phyloP scores from a whole-genome alignment of 805 yeast genomes.

The Maudiozyma bulderi region DNA sequence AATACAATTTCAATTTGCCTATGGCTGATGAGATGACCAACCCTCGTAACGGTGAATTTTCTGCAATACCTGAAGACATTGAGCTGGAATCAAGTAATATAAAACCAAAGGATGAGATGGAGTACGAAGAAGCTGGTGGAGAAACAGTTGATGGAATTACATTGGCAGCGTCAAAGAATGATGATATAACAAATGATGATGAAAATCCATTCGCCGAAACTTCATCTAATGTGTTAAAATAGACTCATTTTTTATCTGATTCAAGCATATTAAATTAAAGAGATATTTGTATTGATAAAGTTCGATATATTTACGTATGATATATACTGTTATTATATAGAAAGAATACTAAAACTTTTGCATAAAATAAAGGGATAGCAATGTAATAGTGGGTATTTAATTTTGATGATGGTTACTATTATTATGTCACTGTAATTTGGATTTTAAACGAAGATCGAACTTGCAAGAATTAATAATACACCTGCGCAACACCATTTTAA shows the following conservation, averaged over 20 bases:
- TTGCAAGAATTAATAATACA: slow-evolving; percentile 22
- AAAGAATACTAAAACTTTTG: too few relatives aligned
- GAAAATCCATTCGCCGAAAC: slow-evolving; percentile 1
- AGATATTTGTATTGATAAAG: too few relatives aligned
- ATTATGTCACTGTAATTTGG: neutral
- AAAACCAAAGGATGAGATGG: neutral
- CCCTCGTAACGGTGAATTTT: neutral
- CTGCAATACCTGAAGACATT: neutral
- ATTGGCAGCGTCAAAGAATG: neutral
- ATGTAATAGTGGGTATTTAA: too few relatives aligned
- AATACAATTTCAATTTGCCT: slow-evolving; percentile 54
- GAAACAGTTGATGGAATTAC: neutral
- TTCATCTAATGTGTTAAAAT: neutral
- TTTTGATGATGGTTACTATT: too few relatives aligned
- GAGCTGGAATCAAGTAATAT: neutral
- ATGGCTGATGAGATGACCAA: slow-evolving; percentile 21
- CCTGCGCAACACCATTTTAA: slow-evolving; percentile 30
- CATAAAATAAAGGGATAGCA: too few relatives aligned
- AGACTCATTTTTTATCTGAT: neutral
- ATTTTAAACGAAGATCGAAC: slow-evolving; percentile 13
- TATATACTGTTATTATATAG: too few relatives aligned
- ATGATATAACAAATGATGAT: neutral
- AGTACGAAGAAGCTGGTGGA: neutral
- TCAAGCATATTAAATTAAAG: neutral
- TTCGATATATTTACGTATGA: too few relatives aligned